Conservation (phyloP, 1,284 basidiomycete genomes). For the Rhodotorula sp. region DNA sequence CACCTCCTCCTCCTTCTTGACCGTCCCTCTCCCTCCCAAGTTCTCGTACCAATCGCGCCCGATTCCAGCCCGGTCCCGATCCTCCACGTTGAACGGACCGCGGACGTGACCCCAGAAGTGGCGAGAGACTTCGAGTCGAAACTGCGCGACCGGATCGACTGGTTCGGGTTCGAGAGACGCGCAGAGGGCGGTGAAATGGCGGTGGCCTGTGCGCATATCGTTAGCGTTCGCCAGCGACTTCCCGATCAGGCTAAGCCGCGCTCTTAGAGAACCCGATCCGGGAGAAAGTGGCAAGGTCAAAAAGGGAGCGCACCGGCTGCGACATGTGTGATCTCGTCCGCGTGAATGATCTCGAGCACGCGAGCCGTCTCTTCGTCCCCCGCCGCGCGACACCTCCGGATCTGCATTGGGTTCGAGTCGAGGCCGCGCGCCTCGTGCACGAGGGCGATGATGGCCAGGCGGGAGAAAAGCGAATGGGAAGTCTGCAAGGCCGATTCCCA, state of each 20-base stretch:
- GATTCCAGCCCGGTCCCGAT: constrained; percentile 64
- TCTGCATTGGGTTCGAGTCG: constrained; percentile 81
- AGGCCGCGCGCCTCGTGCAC: constrained; percentile 85
- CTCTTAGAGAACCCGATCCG: too few relatives aligned
- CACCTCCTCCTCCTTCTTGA: background rate
- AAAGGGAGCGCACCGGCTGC: constrained; percentile 72
- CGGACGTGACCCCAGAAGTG: constrained; percentile 63
- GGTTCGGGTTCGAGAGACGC: constrained; percentile 54
- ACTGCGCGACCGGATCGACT: constrained; percentile 67
- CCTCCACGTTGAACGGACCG: constrained; percentile 77
- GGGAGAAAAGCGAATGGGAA: constrained; percentile 65
- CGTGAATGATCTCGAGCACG: constrained; percentile 72
- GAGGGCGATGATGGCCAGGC: constrained; percentile 82
- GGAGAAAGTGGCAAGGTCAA: too few relatives aligned
- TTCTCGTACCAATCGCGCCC: constrained; percentile 46
- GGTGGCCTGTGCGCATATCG: constrained; percentile 13
- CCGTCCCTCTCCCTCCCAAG: constrained; percentile 14
- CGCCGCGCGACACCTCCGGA: constrained; percentile 69
- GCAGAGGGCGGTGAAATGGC: constrained; percentile 60
- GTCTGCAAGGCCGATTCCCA: constrained; percentile 80
- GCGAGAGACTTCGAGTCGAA: constrained; percentile 68
- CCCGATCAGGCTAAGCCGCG: constrained; percentile 38
- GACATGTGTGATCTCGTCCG: constrained; percentile 79
- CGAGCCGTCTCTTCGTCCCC: constrained; percentile 69
- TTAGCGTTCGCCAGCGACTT: too few relatives aligned